Conservation (phyloP, 164 flowering plant genomes). For the Umbilicus rupestris region DNA sequence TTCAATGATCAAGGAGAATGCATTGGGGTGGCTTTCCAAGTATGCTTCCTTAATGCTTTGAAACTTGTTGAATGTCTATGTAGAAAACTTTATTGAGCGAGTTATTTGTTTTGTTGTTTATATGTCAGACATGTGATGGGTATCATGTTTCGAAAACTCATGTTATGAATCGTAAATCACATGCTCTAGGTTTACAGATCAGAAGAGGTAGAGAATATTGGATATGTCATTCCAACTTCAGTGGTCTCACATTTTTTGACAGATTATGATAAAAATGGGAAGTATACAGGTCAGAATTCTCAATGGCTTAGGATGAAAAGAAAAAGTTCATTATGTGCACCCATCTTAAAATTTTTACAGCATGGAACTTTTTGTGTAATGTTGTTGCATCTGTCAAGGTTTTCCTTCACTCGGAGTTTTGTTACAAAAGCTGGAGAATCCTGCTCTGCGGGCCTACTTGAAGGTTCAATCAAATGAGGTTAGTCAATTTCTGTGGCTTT, state of each 20-base stretch:
- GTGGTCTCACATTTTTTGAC: constrained; percentile 90
- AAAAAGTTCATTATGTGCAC: background rate
- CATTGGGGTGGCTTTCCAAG: constrained; percentile 99
- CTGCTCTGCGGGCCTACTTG: constrained; percentile 81
- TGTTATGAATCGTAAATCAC: constrained; percentile 6
- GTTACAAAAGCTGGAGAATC: constrained; percentile 96
- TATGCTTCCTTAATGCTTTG: constrained; percentile 20
- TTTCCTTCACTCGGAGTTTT: constrained; percentile 92
- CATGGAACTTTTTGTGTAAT: background rate
- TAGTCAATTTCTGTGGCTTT: background rate
- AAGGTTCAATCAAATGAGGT: constrained; percentile 89
- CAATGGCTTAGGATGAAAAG: background rate
- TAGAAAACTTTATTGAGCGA: background rate
- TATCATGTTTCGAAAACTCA: background rate
- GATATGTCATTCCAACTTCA: constrained; percentile 94
- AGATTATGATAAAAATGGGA: constrained; percentile 86
- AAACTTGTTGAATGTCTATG: background rate
- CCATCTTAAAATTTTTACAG: background rate
- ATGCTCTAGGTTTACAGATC: constrained; percentile 82
- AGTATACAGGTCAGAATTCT: constrained; percentile 69
- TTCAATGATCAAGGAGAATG: constrained; percentile 95
- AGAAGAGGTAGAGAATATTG: constrained; percentile 94
- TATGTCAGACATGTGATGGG: background rate
- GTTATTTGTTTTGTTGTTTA: background rate
- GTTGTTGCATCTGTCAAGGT: constrained; percentile 33